These are phyloP conservation scores for Wallacemonas sp. DNA, from an alignment of 208 protist species.

Conservation along the genomic window DNA sequence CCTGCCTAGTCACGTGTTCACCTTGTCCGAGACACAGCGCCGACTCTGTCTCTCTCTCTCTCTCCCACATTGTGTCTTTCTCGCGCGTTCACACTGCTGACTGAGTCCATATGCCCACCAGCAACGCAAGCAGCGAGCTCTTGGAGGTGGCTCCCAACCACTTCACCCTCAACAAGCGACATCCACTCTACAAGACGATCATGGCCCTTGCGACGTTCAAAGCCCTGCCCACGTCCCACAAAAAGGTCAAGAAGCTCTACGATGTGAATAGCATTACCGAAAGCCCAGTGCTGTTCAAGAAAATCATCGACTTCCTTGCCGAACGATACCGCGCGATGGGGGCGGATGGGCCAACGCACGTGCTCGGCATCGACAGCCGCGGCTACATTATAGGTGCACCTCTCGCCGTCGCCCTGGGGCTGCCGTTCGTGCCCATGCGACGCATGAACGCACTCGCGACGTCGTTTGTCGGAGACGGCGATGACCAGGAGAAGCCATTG, in stretches of 20 bases:
- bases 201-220: conserved; percentile 21
- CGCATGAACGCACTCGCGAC: conserved; percentile 45
- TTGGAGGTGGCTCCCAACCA: conserved; percentile 42
- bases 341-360: conserved; percentile 59
- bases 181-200: conserved; percentile 34
- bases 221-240: conserved; percentile 20
- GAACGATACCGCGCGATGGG: conserved; percentile 67
- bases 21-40: too few species aligned
- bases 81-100: background rate
- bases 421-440: conserved; percentile 79
- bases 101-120: background rate
- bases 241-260: conserved; percentile 57
- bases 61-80: background rate
- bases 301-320: conserved; percentile 62
- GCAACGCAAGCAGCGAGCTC: conserved; percentile 2
- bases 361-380: conserved; percentile 74
- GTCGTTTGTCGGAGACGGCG: conserved; percentile 49
- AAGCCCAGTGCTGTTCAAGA: conserved; percentile 60
- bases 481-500: conserved; percentile 25
- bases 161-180: conserved; percentile 34
- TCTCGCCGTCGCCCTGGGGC: conserved; percentile 67
- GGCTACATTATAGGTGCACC: conserved; percentile 80
- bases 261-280: conserved; percentile 87
- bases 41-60: background rate
- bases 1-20: too few species aligned